Base-by-base conservation (phyloP, 2,329 filamentous ascomycete genomes). In the Scedosporium apiospermum region DNA sequence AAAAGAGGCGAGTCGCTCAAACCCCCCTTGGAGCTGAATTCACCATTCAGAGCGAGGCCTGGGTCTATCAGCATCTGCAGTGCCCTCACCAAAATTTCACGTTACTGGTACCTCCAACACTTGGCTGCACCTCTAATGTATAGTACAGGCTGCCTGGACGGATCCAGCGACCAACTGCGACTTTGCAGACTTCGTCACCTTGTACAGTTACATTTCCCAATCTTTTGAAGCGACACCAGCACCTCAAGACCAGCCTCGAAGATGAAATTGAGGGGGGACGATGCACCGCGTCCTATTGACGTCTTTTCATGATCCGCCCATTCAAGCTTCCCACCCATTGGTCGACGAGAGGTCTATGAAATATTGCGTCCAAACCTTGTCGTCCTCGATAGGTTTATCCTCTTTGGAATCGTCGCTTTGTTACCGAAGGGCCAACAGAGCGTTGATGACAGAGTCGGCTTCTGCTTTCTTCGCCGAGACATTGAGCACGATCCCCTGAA, bases 1-100 rank as follows among this genome's bases (percentile, higher is more conserved):
- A 26, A 55, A 26, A 55, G 51, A 55, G 51, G 51, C 51, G 51
- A 55, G 51, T 55, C 51, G 2, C 57, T 26, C 26, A 12, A 44
- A 51, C 26, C 14, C 59, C 59, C 42, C 59, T 21, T 51, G 59
- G 23, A 55, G 51, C 44, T 51, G 42, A 42, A 23, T 14, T 14
- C 12, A 44, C 59, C 59, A 61, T n/a, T 61, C 59, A 53, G 44
- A 14, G 21, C 16, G 27, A 27, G 51, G 51, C 51, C 23, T 55
- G 21, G 34, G 30, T 61, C 27, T 27, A 41, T 51, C 58, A 44
- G 44, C 58, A 61, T 34, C 59, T 61, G 59, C 59, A 61, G 5
- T 23, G 27, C 9, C 42, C 58, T 30, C 46, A 51, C n/a, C 42
- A 60, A 42, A 34, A 18, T 10, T 51, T n/a, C 27, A 34, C 30